phyloP scores from a whole-genome alignment of 441 rosid species.

The Croton setiger region DNA sequence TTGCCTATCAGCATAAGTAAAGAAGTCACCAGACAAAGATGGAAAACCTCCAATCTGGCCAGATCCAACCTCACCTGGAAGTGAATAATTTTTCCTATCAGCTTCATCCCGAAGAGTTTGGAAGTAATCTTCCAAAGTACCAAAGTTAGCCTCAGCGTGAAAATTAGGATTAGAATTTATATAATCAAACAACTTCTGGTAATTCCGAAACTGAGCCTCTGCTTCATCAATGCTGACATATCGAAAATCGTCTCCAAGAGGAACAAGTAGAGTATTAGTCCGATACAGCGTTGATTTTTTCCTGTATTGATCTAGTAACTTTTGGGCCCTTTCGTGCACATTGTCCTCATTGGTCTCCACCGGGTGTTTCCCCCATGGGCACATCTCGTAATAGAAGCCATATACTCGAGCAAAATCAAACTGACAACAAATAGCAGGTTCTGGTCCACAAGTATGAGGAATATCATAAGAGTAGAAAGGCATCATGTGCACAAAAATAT shows the following conservation, averaged over 20 bases:
- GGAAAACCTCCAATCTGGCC: constrained; percentile 81
- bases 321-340: constrained; percentile 81
- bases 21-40: constrained; percentile 94
- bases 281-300: constrained; percentile 86
- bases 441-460: constrained; percentile 99
- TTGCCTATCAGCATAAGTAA: constrained; percentile 90
- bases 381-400: constrained; percentile 56
- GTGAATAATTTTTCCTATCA: constrained; percentile 73
- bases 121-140: constrained; percentile 93
- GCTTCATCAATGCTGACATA: constrained; percentile 78
- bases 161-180: constrained; percentile 83
- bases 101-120: constrained; percentile 77
- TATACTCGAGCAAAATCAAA: constrained; percentile 84
- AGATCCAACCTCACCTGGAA: constrained; percentile 79
- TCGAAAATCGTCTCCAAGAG: constrained; percentile 99
- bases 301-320: constrained; percentile 82
- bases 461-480: constrained; percentile 95
- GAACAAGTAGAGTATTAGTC: constrained; percentile 90
- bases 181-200: constrained; percentile 83
- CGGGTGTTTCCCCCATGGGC: constrained; percentile 86
- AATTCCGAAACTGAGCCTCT: constrained; percentile 90
- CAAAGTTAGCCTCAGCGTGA: constrained; percentile 83
- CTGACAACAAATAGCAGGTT: constrained; percentile 97
- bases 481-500: constrained; percentile 97
- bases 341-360: constrained; percentile 71